A percentile compares a stretch with the other conserved stretches of the same genome.
Conservation (phyloP, 2,329 filamentous ascomycete genomes). For the Colletotrichum lentis region DNA sequence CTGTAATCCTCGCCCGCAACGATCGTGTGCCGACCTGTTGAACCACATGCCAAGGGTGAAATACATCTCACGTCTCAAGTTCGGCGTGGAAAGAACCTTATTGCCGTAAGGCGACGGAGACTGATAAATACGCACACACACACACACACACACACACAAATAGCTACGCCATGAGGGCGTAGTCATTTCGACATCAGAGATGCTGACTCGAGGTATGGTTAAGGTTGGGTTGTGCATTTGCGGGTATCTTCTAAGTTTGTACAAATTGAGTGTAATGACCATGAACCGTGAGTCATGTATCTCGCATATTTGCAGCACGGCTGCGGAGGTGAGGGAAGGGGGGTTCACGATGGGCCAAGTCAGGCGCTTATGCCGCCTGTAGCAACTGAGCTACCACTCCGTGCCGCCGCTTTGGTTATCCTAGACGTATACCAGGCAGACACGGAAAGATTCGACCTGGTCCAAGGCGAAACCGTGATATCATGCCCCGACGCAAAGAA, state of each 20-base stretch:
- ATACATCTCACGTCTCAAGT: not conserved
- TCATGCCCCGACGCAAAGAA: not conserved
- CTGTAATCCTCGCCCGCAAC: no score
- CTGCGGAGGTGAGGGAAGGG: not conserved
- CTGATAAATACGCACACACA: no score
- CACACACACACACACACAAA: no score
- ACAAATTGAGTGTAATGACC: not conserved
- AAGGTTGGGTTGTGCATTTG: slow-evolving; percentile 11
- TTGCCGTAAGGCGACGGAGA: no score
- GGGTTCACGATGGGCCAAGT: not conserved
- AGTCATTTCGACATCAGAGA: not conserved
- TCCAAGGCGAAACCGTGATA: not conserved
- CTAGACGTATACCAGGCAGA: not conserved
- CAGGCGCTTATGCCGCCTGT: not conserved
- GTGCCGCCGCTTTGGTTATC: not conserved
- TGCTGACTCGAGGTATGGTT: not conserved
- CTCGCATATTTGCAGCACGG: not conserved
- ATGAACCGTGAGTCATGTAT: not conserved
- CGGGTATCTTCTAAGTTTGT: slow-evolving; percentile 11
- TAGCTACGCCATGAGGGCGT: no score
- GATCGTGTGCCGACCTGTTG: no score
- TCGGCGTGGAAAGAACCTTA: no score
- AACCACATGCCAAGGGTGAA: not conserved
- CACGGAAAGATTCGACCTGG: not conserved
- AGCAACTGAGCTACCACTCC: not conserved